Evolutionary conservation across 345 rosid genomes (phyloP).

Genomic region (Trapa bicornis): DNA sequence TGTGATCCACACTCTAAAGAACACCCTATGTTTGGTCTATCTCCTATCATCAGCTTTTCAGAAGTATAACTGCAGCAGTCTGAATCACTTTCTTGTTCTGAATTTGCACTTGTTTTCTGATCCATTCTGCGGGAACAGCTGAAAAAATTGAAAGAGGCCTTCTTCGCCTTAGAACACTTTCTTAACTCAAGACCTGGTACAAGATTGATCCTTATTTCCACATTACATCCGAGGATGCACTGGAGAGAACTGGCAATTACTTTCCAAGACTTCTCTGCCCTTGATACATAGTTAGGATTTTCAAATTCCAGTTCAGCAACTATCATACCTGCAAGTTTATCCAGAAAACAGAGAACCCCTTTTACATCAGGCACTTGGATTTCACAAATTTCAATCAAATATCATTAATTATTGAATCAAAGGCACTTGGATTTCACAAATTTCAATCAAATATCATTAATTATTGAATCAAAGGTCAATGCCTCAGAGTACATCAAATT

Average conservation of each 20-base stretch:
- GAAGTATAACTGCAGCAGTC: slow-evolving; percentile 30
- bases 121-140: slow-evolving; percentile 59
- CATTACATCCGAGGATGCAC: slow-evolving; percentile 63
- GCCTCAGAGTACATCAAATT: not conserved
- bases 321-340: slow-evolving; percentile 41
- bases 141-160: slow-evolving; percentile 51
- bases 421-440: not conserved
- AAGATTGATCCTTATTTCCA: slow-evolving; percentile 71
- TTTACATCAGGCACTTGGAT: not conserved
- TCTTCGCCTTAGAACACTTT: slow-evolving; percentile 38
- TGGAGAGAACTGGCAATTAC: slow-evolving; percentile 75
- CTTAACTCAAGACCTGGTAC: slow-evolving; percentile 32
- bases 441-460: not conserved
- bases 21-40: slow-evolving; percentile 18
- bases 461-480: not conserved
- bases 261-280: slow-evolving; percentile 96
- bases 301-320: slow-evolving; percentile 66
- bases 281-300: slow-evolving; percentile 40
- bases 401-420: not conserved
- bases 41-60: slow-evolving; percentile 32
- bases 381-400: not conserved
- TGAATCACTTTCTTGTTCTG: slow-evolving; percentile 27
- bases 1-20: slow-evolving; percentile 26
- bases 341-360: not conserved
- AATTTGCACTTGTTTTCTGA: slow-evolving; percentile 29